Percentiles rank a stretch among this genome's conserved stretches.
Evolutionary conservation across 768 basidiomycete species (phyloP).

Genomic region (Mycena galericulata): DNA sequence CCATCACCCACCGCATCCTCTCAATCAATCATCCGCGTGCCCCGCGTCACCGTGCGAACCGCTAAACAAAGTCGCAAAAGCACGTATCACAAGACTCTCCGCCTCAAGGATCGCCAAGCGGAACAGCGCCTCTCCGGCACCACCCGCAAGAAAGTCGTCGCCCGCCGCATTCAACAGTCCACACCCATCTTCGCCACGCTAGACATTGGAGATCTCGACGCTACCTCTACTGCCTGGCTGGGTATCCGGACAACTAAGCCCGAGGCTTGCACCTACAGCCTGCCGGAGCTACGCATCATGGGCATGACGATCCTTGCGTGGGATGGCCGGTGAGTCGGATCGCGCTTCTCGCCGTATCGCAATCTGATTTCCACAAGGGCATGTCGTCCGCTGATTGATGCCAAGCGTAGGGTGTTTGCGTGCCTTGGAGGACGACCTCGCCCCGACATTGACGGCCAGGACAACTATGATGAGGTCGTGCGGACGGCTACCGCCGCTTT

Average conservation of each 20-base stretch:
- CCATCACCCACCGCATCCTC: too few relatives aligned
- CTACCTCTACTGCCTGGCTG: conserved; percentile 5
- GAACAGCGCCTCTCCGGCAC: too few relatives aligned
- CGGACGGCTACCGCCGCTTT: neutral
- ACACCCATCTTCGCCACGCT: neutral
- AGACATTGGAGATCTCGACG: neutral
- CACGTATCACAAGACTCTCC: neutral
- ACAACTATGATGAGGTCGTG: neutral
- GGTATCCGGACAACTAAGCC: neutral
- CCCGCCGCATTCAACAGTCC: neutral
- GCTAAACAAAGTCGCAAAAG: neutral
- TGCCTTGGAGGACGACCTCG: neutral
- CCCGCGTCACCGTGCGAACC: too few relatives aligned
- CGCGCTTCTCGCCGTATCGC: neutral
- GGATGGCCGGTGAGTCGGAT: neutral
- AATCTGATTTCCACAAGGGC: neutral
- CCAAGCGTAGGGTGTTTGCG: neutral
- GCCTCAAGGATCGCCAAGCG: neutral
- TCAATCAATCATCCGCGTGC: too few relatives aligned
- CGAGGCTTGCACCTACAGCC: neutral
- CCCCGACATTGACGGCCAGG: neutral
- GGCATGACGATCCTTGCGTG: neutral
- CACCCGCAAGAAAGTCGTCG: neutral
- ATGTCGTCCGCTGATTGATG: neutral
- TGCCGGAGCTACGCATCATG: neutral